phyloP scores from a whole-genome alignment of 305 asterid species.

The Fraxinus paxiana region DNA sequence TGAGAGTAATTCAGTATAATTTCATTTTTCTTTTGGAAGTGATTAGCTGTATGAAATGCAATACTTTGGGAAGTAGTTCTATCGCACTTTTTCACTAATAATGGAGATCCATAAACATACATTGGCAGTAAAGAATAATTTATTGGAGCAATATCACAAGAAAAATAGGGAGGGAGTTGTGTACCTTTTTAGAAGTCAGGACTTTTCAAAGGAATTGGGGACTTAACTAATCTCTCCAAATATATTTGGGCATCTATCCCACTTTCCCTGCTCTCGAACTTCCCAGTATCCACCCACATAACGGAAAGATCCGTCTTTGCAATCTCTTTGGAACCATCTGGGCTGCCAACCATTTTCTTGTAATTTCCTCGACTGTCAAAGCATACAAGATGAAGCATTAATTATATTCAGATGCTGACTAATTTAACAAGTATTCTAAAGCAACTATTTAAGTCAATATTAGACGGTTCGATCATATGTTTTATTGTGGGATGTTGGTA shows the following conservation, averaged over 20 bases:
- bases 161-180: not conserved
- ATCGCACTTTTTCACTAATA: not conserved
- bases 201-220: constrained; percentile 39
- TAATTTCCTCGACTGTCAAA: constrained; percentile 70
- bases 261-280: constrained; percentile 59
- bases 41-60: not conserved
- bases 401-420: not conserved
- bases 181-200: constrained; percentile 41
- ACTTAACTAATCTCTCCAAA: constrained; percentile 66
- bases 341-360: constrained; percentile 97
- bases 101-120: not conserved
- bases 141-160: not conserved
- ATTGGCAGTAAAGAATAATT: not conserved
- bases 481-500: not conserved
- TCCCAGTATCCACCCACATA: constrained; percentile 87
- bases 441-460: not conserved
- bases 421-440: not conserved
- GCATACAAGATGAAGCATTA: not conserved
- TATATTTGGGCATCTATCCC: constrained; percentile 74
- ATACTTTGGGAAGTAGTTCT: not conserved
- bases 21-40: not conserved
- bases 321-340: constrained; percentile 65
- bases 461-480: not conserved
- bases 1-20: not conserved
- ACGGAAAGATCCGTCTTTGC: constrained; percentile 56